A percentile compares a stretch with the other conserved stretches of the same genome.
Conservation (phyloP, 108 stramenopile genomes). For the Parmales sp. region DNA sequence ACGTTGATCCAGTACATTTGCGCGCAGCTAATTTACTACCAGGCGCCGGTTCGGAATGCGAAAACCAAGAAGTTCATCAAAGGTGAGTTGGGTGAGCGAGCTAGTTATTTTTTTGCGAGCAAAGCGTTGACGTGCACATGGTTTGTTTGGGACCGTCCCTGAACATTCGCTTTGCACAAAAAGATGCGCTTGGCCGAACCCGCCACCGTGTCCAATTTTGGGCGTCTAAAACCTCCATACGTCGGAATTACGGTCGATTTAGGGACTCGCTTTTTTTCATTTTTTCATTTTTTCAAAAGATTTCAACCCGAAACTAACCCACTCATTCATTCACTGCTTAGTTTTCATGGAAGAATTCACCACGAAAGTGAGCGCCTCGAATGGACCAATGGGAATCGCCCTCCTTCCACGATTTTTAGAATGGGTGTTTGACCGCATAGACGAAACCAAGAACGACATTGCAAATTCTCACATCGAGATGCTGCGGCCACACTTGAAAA, state of each 20-base stretch:
- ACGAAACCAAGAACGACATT: constrained; percentile 1
- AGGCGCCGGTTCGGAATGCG: neutral
- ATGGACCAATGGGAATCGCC: neutral
- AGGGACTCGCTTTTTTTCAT: too few species aligned
- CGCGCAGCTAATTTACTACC: neutral
- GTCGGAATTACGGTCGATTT: too few species aligned
- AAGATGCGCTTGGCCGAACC: too few species aligned
- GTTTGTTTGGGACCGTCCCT: too few species aligned
- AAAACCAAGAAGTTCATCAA: neutral
- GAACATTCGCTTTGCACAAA: too few species aligned
- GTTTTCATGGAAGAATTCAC: neutral
- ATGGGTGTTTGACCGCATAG: neutral
- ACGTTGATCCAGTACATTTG: neutral
- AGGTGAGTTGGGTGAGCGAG: neutral
- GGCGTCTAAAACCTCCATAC: too few species aligned
- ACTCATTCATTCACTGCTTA: too few species aligned
- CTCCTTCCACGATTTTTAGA: neutral
- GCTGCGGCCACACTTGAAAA: neutral
- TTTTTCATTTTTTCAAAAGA: too few species aligned
- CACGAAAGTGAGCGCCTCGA: neutral
- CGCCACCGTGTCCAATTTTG: too few species aligned
- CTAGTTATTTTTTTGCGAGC: too few species aligned
- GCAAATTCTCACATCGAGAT: constrained; percentile 4
- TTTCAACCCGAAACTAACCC: too few species aligned
- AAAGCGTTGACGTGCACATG: too few species aligned